Evolutionary conservation across 805 yeast species (phyloP), one percentile per base, ranked within the genome.

Genomic region (Candida sanyiensis): DNA sequence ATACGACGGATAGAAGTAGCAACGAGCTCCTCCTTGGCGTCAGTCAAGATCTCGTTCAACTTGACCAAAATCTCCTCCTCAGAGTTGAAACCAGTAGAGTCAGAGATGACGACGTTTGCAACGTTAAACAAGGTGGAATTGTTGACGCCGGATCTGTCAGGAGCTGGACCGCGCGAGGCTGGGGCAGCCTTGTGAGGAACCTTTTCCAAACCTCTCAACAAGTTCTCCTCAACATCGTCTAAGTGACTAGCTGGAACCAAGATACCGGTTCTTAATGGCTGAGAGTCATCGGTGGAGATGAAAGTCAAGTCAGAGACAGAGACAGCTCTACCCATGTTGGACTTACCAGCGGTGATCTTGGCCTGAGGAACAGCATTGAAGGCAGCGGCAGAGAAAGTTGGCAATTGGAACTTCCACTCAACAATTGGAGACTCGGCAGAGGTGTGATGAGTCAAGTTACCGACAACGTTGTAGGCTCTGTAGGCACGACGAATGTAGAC

Each of bases 401-500:
- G 95, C 52, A 89, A 69, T 62, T 83, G 86, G 73, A 89, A 89
- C 52, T 76, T 76, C 95, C 96, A 89, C 47, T 85, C 82, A 45
- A 88, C 74, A 39, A 83, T 73, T 28, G 97, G 94, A 30, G 67
- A 64, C 7, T 70, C 73, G 18, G 62, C 51, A 23, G 74, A 70
- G 38, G 63, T 70, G 46, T 72, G 75, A 56, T 86, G 85, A 39
- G 69, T 66, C 38, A 94, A 74, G 47, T 80, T 83, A 39, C 85
- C 81, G 45, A 93, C 80, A 45, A 93, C 81, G 28, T 87, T 81
- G 67, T 94, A 93, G 27, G 97, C 97, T 57, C 97, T 80, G 70
- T 89, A 93, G 32, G 97, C 95, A 62, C 98, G 83, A 62, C 97
- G 83, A 44, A 89, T 81, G 63, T 93, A 93, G 43, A 93, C 95